Conservation (phyloP, 345 rosid species). For the Garcia nutans region DNA sequence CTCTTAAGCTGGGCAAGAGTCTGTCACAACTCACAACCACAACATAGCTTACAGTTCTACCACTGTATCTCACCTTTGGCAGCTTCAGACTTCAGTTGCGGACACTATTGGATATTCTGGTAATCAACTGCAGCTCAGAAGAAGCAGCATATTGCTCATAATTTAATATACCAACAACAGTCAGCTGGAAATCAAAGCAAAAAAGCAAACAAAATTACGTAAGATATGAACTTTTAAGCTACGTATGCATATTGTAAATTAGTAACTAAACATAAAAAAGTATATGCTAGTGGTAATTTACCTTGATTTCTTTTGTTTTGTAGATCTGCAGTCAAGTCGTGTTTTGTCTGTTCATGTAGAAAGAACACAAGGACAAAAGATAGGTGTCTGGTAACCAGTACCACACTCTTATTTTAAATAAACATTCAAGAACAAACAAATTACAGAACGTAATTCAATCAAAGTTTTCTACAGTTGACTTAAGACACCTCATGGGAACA, state of each 20-base stretch:
- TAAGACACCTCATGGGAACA: no score
- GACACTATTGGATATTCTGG: conserved; percentile 43
- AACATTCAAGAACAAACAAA: no score
- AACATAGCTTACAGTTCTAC: conserved; percentile 63
- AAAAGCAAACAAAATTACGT: not conserved
- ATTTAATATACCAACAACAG: conserved; percentile 48
- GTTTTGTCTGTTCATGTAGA: not conserved
- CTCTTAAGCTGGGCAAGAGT: conserved; percentile 33
- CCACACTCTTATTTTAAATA: no score
- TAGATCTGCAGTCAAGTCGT: not conserved
- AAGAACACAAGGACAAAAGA: no score
- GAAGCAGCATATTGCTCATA: conserved; percentile 55
- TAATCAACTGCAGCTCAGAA: conserved; percentile 43
- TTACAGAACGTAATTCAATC: no score
- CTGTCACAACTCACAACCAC: conserved; percentile 31
- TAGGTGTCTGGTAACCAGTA: no score
- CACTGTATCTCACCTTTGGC: conserved; percentile 63
- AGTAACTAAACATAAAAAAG: not conserved
- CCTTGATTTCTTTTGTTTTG: not conserved
- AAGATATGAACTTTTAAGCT: not conserved
- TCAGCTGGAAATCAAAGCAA: not conserved
- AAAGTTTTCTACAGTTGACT: no score
- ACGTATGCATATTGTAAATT: not conserved
- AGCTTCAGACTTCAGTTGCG: conserved; percentile 45
- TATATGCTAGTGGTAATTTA: not conserved